Conservation (phyloP, 1,139 yeast genomes). For the Candida sanyaensis region DNA sequence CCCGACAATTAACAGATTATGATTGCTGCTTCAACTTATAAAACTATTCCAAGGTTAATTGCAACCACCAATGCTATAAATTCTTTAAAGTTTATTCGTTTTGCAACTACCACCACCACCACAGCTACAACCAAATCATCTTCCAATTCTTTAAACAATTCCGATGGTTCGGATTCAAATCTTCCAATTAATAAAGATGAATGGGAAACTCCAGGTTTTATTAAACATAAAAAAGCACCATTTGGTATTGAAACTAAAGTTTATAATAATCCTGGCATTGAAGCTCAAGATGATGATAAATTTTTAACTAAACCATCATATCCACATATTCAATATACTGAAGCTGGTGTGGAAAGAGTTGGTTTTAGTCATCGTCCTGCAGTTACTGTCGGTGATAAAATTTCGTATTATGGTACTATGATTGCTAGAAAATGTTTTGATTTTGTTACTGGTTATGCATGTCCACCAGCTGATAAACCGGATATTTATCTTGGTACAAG, state of each 20-base stretch:
- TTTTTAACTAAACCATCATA: constrained; percentile 51
- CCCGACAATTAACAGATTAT: not conserved
- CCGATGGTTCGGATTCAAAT: not conserved
- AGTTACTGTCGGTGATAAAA: constrained; percentile 45
- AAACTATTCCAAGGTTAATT: not conserved
- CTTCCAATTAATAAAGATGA: not conserved
- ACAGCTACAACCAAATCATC: not conserved
- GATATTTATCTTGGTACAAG: constrained; percentile 46
- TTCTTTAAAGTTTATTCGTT: constrained; percentile 1
- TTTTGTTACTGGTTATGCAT: constrained; percentile 64
- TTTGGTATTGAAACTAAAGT: constrained; percentile 34
- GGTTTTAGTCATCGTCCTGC: constrained; percentile 57
- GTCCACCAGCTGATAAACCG: constrained; percentile 37
- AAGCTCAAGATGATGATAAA: constrained; percentile 27
- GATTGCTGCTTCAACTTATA: constrained; percentile 4
- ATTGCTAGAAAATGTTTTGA: constrained; percentile 56
- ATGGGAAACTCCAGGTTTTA: not conserved
- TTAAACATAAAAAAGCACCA: not conserved
- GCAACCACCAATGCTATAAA: not conserved
- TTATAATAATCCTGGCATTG: constrained; percentile 23
- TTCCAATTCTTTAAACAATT: not conserved
- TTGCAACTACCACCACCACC: not conserved
- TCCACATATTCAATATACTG: constrained; percentile 55
- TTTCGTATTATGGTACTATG: constrained; percentile 51
- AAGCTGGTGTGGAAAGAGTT: constrained; percentile 49